phyloP scores from a whole-genome alignment of 345 rosid genomes.

The Brassica cretica region DNA sequence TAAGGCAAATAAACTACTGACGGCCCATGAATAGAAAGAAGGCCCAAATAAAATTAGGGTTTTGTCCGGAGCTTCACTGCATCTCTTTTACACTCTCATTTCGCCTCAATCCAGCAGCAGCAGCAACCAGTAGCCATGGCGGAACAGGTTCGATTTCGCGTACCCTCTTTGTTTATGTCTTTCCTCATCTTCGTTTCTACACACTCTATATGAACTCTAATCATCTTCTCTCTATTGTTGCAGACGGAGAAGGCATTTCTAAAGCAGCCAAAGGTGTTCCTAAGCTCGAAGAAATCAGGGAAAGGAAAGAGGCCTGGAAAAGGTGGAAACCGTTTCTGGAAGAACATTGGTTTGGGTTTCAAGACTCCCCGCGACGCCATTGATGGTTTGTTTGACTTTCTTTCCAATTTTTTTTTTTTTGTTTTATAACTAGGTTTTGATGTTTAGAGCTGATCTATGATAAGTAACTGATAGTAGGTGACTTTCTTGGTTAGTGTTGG shows the following conservation, averaged over 20 bases:
- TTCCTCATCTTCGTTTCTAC: background rate
- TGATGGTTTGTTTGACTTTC: conserved; percentile 51
- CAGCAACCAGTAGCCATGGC: conserved; percentile 40
- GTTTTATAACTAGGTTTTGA: too few species aligned
- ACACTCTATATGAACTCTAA: background rate
- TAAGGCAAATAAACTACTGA: background rate
- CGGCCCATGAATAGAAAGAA: conserved; percentile 15
- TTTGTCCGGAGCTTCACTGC: conserved; percentile 4
- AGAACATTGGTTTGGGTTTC: conserved; percentile 87
- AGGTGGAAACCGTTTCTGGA: conserved; percentile 88
- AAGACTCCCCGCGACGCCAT: conserved; percentile 93
- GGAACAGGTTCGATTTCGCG: conserved; percentile 29
- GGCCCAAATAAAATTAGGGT: conserved; percentile 40
- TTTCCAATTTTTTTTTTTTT: background rate
- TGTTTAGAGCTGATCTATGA: too few species aligned
- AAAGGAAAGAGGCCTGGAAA: conserved; percentile 98
- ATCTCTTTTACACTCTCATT: background rate
- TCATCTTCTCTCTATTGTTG: conserved; percentile 6
- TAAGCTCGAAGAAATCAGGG: conserved; percentile 72
- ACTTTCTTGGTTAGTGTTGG: background rate
- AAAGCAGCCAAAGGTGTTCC: conserved; percentile 86
- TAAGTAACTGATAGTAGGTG: background rate
- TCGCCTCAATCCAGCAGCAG: conserved; percentile 9
- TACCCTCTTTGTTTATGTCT: background rate
- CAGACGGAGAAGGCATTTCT: conserved; percentile 85